phyloP scores from a whole-genome alignment of 768 basidiomycete genomes.

The Leucogyrophana mollusca region DNA sequence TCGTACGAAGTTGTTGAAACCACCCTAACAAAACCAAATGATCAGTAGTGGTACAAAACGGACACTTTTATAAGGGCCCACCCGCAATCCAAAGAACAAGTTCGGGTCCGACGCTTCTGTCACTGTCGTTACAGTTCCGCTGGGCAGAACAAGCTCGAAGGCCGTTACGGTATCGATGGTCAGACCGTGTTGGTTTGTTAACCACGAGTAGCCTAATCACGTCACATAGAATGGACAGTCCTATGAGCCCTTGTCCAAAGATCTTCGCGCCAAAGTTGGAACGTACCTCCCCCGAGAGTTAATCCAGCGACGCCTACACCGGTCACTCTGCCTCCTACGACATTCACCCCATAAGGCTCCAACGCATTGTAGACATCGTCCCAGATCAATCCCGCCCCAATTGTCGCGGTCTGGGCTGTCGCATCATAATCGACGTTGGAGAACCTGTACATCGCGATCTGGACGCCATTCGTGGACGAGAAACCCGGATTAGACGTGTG shows the following conservation, averaged over 20 bases:
- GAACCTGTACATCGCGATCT: slow-evolving; percentile 55
- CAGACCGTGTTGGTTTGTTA: slow-evolving; percentile 60
- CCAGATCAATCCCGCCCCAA: slow-evolving; percentile 53
- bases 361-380: slow-evolving; percentile 64
- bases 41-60: not conserved
- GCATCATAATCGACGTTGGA: slow-evolving; percentile 40
- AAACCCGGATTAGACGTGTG: slow-evolving; percentile 55
- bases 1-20: slow-evolving; percentile 56
- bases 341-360: slow-evolving; percentile 46
- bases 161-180: slow-evolving; percentile 53
- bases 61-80: slow-evolving; percentile 11
- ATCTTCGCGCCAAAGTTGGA: not conserved
- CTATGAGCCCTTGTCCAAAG: not conserved
- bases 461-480: slow-evolving; percentile 59
- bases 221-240: no score
- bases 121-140: slow-evolving; percentile 40
- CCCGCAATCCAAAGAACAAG: slow-evolving; percentile 46
- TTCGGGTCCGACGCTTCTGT: slow-evolving; percentile 32
- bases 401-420: slow-evolving; percentile 35
- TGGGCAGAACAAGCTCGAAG: slow-evolving; percentile 56
- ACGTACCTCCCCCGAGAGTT: slow-evolving; percentile 52
- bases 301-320: slow-evolving; percentile 62
- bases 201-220: slow-evolving; percentile 54
- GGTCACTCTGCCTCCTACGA: slow-evolving; percentile 55
- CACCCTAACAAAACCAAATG: slow-evolving; percentile 41